Conservation (phyloP, 805 yeast species). For the Ogataea thermomethanolica region DNA sequence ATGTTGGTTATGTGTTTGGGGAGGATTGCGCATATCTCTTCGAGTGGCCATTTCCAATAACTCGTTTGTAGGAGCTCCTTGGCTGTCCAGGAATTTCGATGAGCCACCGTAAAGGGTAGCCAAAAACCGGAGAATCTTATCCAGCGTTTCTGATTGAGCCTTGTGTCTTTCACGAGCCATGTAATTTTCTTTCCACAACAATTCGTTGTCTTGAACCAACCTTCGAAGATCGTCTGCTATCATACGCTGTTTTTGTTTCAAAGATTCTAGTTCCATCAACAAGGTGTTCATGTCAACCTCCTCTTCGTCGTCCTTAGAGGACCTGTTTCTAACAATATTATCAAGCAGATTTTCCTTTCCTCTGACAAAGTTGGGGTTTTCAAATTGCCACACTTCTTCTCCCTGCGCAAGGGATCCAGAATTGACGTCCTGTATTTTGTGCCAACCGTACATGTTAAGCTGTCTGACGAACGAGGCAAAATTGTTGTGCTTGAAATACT, state of each 20-base stretch:
- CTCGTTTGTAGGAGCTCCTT: constrained; percentile 15
- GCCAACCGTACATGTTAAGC: constrained; percentile 98
- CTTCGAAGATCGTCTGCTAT: constrained; percentile 83
- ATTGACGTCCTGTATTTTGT: constrained; percentile 89
- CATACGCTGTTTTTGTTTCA: constrained; percentile 73
- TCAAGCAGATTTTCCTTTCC: constrained; percentile 84
- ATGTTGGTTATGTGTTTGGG: constrained; percentile 9
- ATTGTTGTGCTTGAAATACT: constrained; percentile 91
- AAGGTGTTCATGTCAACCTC: constrained; percentile 50
- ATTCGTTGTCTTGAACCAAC: constrained; percentile 80
- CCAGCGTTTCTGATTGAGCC: constrained; percentile 82
- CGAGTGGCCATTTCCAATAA: constrained; percentile 18
- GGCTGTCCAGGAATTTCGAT: constrained; percentile 33
- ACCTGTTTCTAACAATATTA: constrained; percentile 73
- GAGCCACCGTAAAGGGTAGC: constrained; percentile 78
- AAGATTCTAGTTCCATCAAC: constrained; percentile 66
- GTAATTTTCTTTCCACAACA: constrained; percentile 87
- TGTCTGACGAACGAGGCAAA: constrained; percentile 96
- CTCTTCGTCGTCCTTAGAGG: constrained; percentile 40
- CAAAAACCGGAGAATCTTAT: constrained; percentile 79
- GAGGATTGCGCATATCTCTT: constrained; percentile 6
- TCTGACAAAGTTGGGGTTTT: constrained; percentile 70
- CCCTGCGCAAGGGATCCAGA: constrained; percentile 62
- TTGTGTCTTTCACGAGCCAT: constrained; percentile 80
- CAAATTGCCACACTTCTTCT: constrained; percentile 89